Percentiles rank a stretch among this genome's conserved stretches.
These are phyloP conservation scores for Ophiostoma tasmaniense DNA, from an alignment of 2,329 filamentous ascomycete species.

Conservation along the genomic window DNA sequence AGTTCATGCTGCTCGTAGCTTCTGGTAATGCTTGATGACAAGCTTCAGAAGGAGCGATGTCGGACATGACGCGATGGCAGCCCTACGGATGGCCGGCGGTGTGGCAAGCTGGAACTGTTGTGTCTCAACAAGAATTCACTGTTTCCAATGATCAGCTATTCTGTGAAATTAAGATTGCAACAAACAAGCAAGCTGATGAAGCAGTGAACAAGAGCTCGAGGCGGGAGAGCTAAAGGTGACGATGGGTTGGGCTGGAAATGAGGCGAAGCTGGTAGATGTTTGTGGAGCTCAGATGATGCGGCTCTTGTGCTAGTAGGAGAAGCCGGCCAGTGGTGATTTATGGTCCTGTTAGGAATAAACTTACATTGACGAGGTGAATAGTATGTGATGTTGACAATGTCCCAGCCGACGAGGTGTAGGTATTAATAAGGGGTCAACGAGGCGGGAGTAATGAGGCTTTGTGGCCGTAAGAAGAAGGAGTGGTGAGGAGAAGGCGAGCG, in stretches of 20 bases:
- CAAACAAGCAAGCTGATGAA: not conserved
- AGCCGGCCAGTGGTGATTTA: not conserved
- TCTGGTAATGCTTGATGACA: conserved; percentile 37
- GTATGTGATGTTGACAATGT: not conserved
- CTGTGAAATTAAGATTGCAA: not conserved
- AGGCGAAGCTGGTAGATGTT: not conserved
- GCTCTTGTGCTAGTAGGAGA: not conserved
- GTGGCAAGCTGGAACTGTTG: not conserved
- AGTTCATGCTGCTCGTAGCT: not conserved
- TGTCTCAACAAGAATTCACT: not conserved
- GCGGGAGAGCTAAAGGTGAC: not conserved
- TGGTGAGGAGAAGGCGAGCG: not conserved
- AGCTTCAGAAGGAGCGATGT: not conserved
- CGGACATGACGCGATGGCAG: not conserved
- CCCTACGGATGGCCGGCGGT: not conserved
- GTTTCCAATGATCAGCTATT: not conserved
- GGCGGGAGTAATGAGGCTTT: not conserved
- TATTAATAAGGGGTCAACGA: not conserved
- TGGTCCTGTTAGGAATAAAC: not conserved
- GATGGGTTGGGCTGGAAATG: not conserved
- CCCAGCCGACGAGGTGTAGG: not conserved
- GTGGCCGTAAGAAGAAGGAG: not conserved
- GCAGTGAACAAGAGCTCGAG: not conserved
- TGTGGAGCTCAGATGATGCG: not conserved
- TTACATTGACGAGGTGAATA: not conserved